Evolutionary conservation across 1,284 basidiomycete genomes (phyloP).

Genomic region (Pseudozyma flocculosa): DNA sequence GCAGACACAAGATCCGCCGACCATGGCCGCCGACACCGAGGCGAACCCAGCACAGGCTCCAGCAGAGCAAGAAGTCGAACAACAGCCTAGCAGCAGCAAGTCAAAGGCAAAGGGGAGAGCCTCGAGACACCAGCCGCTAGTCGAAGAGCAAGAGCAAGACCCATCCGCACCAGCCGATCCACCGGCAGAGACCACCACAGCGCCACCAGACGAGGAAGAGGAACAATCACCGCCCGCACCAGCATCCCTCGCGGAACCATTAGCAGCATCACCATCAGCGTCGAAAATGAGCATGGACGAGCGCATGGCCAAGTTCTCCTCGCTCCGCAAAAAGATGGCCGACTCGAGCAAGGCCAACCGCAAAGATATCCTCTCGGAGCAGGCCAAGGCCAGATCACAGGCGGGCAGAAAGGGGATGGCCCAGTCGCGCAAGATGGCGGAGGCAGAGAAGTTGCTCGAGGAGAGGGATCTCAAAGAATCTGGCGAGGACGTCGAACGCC

Average conservation of each 20-base stretch:
- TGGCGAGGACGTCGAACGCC: constrained; percentile 71
- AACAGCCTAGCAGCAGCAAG: neutral
- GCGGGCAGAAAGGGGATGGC: constrained; percentile 9
- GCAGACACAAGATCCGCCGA: too few relatives aligned
- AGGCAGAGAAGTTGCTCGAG: constrained; percentile 80
- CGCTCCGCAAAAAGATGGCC: constrained; percentile 21
- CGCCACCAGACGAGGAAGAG: neutral
- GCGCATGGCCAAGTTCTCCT: constrained; percentile 15
- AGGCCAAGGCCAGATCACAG: constrained; percentile 24
- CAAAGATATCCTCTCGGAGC: constrained; percentile 35
- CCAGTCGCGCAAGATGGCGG: constrained; percentile 38
- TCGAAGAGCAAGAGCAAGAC: neutral
- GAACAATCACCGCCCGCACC: neutral
- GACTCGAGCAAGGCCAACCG: constrained; percentile 49
- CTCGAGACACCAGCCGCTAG: neutral
- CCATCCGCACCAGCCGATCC: neutral
- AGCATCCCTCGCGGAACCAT: too few relatives aligned
- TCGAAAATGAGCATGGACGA: constrained; percentile 10
- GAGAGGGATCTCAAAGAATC: constrained; percentile 84
- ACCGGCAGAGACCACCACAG: neutral
- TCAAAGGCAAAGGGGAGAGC: neutral
- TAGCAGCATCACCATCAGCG: neutral
- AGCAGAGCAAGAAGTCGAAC: neutral
- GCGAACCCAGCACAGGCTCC: neutral
- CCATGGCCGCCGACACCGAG: too few relatives aligned